phyloP scores from a whole-genome alignment of 768 basidiomycete species.

The Tulasnella sp. region DNA sequence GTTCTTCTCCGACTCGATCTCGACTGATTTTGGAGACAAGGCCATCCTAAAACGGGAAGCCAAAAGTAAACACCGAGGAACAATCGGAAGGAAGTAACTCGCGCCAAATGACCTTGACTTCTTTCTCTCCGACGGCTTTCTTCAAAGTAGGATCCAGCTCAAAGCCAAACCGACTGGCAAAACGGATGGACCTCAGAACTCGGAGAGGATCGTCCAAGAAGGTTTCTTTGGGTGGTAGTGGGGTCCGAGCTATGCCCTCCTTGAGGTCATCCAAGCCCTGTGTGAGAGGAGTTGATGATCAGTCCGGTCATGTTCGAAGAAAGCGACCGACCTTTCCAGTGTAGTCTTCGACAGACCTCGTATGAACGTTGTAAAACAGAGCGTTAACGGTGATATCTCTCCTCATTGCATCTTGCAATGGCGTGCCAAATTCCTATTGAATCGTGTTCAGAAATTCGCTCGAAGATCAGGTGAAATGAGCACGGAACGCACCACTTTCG shows the following conservation, averaged over 20 bases:
- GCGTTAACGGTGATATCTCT: constrained; percentile 94
- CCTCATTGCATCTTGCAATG: constrained; percentile 79
- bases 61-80: background rate
- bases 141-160: constrained; percentile 59
- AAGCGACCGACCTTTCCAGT: constrained; percentile 54
- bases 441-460: background rate
- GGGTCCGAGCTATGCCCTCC: constrained; percentile 75
- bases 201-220: constrained; percentile 92
- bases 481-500: constrained; percentile 56
- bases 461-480: background rate
- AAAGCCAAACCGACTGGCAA: constrained; percentile 87
- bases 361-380: constrained; percentile 92
- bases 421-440: constrained; percentile 78
- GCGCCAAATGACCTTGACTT: constrained; percentile 49
- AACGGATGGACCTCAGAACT: constrained; percentile 82
- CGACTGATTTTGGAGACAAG: constrained; percentile 74
- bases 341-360: constrained; percentile 74
- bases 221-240: constrained; percentile 76
- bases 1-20: constrained; percentile 85
- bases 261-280: constrained; percentile 82
- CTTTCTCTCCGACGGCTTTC: constrained; percentile 50
- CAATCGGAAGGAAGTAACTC: background rate
- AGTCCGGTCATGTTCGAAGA: background rate
- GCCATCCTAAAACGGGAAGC: constrained; percentile 41
- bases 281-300: background rate